phyloP scores from a whole-genome alignment of 805 yeast genomes.

The Candida nemodendra region DNA sequence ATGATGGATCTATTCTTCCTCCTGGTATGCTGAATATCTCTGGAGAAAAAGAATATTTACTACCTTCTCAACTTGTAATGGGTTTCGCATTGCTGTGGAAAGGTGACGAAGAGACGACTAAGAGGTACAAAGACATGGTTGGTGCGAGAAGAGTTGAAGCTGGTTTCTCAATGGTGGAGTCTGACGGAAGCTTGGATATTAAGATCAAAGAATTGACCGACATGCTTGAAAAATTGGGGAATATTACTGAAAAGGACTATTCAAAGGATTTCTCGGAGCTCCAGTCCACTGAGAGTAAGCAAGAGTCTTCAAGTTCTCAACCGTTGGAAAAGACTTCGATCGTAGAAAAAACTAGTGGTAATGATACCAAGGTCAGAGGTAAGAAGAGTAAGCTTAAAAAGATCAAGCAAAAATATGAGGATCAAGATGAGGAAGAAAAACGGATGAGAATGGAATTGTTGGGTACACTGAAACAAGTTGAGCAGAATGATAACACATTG shows the following conservation, averaged over 20 bases:
- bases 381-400: slow-evolving; percentile 82
- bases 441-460: slow-evolving; percentile 70
- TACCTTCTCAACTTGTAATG: slow-evolving; percentile 83
- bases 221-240: slow-evolving; percentile 30
- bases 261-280: slow-evolving; percentile 6
- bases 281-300: slow-evolving; percentile 6
- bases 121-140: slow-evolving; percentile 31
- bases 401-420: slow-evolving; percentile 78
- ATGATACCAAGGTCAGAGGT: slow-evolving; percentile 63
- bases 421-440: slow-evolving; percentile 91
- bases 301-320: slow-evolving; percentile 11
- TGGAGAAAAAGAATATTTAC: slow-evolving; percentile 56
- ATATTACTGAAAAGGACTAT: slow-evolving; percentile 9
- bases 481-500: slow-evolving; percentile 19
- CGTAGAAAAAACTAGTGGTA: slow-evolving; percentile 22
- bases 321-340: slow-evolving; percentile 4
- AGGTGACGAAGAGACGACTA: slow-evolving; percentile 52
- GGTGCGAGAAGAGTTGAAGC: slow-evolving; percentile 28
- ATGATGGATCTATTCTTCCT: slow-evolving; percentile 52
- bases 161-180: slow-evolving; percentile 30
- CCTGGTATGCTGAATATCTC: slow-evolving; percentile 60
- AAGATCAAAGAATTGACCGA: slow-evolving; percentile 31
- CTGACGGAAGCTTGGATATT: slow-evolving; percentile 22
- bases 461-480: slow-evolving; percentile 72
- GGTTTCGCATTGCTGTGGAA: slow-evolving; percentile 84